Conservation (phyloP, 768 basidiomycete genomes). For the Pulveroboletus sp. region DNA sequence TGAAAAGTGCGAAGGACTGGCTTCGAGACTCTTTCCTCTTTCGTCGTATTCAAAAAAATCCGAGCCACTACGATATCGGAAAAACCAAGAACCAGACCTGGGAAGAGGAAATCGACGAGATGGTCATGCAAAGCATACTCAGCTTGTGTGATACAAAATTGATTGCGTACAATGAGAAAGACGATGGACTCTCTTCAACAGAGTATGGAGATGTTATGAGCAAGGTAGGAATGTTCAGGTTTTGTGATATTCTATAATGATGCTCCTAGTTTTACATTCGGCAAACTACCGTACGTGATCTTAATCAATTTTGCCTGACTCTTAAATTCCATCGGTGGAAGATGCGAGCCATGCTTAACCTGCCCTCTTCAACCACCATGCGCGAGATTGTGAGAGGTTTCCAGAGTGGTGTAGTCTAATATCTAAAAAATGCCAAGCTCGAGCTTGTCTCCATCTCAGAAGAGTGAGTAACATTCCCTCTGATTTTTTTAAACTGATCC, state of each 20-base stretch:
- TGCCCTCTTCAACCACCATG: constrained; percentile 50
- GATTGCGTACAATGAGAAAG: constrained; percentile 41
- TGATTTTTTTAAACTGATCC: not conserved
- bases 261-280: constrained; percentile 64
- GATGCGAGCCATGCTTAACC: constrained; percentile 63
- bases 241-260: constrained; percentile 2
- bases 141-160: constrained; percentile 58
- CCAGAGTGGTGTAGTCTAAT: not conserved
- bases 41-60: constrained; percentile 82
- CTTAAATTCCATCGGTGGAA: constrained; percentile 23
- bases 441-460: constrained; percentile 60
- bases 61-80: constrained; percentile 63
- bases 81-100: constrained; percentile 56
- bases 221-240: constrained; percentile 47
- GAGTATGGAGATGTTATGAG: constrained; percentile 85
- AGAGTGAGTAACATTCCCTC: constrained; percentile 44
- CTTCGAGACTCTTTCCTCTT: constrained; percentile 80
- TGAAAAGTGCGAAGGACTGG: constrained; percentile 77
- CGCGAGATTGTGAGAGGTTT: constrained; percentile 58
- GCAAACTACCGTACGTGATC: constrained; percentile 53
- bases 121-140: constrained; percentile 63
- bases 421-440: constrained; percentile 38
- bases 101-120: constrained; percentile 65
- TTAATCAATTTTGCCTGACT: not conserved
- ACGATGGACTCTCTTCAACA: constrained; percentile 52